These are phyloP conservation scores for Coemansia sp. DNA, from an alignment of 192 early-diverging fungal species.

Conservation along the genomic window DNA sequence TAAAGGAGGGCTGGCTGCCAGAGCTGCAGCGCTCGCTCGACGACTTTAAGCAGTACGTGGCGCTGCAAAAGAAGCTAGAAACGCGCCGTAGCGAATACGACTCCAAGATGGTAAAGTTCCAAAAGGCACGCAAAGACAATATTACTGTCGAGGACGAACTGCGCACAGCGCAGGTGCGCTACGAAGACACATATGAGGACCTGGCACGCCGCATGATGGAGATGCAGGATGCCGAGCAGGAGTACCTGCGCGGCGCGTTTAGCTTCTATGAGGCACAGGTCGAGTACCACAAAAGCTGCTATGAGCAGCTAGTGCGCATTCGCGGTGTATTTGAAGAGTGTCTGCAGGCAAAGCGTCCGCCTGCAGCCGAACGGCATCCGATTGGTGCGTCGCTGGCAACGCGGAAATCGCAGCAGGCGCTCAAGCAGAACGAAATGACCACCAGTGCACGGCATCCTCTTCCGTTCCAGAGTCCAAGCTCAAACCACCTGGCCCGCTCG, in stretches of 20 bases:
- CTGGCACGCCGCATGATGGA: slow-evolving; percentile 74
- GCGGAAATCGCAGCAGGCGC: slow-evolving; percentile 29
- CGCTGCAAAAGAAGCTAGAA: slow-evolving; percentile 82
- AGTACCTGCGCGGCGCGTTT: slow-evolving; percentile 54
- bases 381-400: slow-evolving; percentile 21
- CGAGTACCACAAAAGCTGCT: slow-evolving; percentile 43
- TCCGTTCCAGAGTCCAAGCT: slow-evolving; percentile 21
- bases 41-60: slow-evolving; percentile 54
- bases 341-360: slow-evolving; percentile 28
- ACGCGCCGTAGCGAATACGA: slow-evolving; percentile 90
- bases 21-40: slow-evolving; percentile 53
- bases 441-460: slow-evolving; percentile 22
- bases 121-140: slow-evolving; percentile 88
- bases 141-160: slow-evolving; percentile 89
- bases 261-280: slow-evolving; percentile 52
- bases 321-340: slow-evolving; percentile 36
- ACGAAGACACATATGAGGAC: slow-evolving; percentile 85
- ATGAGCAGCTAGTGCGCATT: slow-evolving; percentile 34
- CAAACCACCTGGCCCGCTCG: slow-evolving; percentile 29
- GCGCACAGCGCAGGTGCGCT: slow-evolving; percentile 83
- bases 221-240: slow-evolving; percentile 79
- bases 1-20: slow-evolving; percentile 55
- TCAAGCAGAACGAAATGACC: slow-evolving; percentile 18
- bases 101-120: slow-evolving; percentile 81
- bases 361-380: slow-evolving; percentile 37